These are phyloP conservation scores for Oenanthe sinensis DNA, from an alignment of 129 eudicot species.

Conservation along the genomic window DNA sequence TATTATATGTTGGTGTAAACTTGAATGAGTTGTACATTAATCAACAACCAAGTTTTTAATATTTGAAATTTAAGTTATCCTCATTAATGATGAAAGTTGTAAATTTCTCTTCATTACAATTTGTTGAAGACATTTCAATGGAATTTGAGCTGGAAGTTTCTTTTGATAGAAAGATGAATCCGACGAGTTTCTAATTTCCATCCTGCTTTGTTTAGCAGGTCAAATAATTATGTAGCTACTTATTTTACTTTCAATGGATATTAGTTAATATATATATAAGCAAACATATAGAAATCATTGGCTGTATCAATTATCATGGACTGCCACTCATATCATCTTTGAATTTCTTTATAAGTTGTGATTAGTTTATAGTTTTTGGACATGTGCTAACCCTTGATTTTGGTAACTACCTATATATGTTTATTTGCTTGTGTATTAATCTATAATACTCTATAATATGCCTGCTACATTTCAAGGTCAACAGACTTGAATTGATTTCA, in stretches of 20 bases:
- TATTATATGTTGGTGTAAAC: background rate
- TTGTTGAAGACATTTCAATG: background rate
- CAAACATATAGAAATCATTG: background rate
- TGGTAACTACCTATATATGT: background rate
- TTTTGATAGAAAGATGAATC: background rate
- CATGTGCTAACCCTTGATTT: conserved; percentile 3
- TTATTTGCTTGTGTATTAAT: background rate
- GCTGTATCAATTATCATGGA: conserved; percentile 1
- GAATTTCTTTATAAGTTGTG: background rate
- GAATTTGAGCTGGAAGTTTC: background rate
- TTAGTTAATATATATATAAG: background rate
- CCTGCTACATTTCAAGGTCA: conserved; percentile 25
- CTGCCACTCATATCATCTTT: conserved; percentile 25
- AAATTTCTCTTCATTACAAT: too few species aligned
- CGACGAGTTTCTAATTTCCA: background rate
- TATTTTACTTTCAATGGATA: background rate
- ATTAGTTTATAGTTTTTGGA: background rate
- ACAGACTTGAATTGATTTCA: conserved; percentile 16
- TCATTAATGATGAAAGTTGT: background rate
- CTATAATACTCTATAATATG: background rate
- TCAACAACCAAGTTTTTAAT: background rate
- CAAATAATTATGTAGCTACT: background rate
- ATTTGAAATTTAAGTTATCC: background rate
- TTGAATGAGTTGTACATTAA: background rate
- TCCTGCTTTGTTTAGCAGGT: background rate